Base-by-base conservation (phyloP, 2,329 filamentous ascomycete genomes). In the Alternaria sp. region DNA sequence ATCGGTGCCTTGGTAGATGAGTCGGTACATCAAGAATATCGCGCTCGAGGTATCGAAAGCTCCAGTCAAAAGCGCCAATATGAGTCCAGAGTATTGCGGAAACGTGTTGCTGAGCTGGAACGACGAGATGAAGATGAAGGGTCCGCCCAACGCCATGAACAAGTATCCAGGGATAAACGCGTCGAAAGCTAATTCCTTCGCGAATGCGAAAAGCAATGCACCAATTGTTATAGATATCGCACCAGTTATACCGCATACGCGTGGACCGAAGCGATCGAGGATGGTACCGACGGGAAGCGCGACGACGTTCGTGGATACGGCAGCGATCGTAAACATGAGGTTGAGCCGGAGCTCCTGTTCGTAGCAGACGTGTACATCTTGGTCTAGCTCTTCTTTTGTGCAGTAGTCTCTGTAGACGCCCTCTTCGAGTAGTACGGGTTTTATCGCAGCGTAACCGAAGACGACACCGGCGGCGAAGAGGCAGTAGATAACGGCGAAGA, bases 281-380 rank as follows among this genome's bases (percentile, higher is more conserved):
- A 97, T 90, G 3, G 92, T 92, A 49, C 94, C 94, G 11, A 97
- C 89, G 3, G 93, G 92, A 7, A 97, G 85, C 12, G 94, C 93
- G 44, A 89, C 92, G 12, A 97, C 91, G 73, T 97, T 97, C 43
- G 93, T 96, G 7, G 88, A 91, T 10, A 97, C 93, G 13, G 93
- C 93, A 12, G 93, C 93, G 44, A 93, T 87, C 6, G 93, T 96
- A 83, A 97, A 97, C 92, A 97, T 97, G 69, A 97, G 83, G 78
- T 97, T 97, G 60, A 97, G 86, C 62, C 76, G 69, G 28, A 81
- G 59, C 68, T 81, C 79, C 68, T 81, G 79, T 63, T 77, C 73
- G 56, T 80, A 81, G 65, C 79, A 81, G 25, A 80, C 72, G 9
- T 57, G 58, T 8, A 78, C 77, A 56, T 73, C 61, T 5, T 74